Conservation (phyloP, 2,329 filamentous ascomycete genomes). For the Fusarium armeniacum region DNA sequence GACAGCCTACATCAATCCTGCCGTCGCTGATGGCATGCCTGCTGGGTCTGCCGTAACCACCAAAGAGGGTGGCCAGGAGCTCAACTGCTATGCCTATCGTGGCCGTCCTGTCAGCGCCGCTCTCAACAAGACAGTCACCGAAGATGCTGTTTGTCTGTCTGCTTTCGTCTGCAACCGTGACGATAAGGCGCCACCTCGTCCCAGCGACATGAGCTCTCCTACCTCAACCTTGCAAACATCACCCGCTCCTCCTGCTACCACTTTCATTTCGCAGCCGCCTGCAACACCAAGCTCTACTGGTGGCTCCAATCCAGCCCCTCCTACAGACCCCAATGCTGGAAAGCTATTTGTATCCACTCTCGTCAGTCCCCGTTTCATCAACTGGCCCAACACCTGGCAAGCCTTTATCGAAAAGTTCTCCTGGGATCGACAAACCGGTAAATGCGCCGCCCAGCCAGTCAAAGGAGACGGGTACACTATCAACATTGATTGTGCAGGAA, state of each 20-base stretch:
- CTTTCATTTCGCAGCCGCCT: constrained; percentile 52
- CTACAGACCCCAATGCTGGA: constrained; percentile 49
- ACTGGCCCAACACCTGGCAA: constrained; percentile 58
- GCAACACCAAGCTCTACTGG: constrained; percentile 45
- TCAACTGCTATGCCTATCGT: constrained; percentile 60
- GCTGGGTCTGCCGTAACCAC: constrained; percentile 59
- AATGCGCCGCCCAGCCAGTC: constrained; percentile 53
- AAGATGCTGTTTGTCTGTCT: constrained; percentile 57
- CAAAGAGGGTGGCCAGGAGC: constrained; percentile 56
- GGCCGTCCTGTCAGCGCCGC: constrained; percentile 57
- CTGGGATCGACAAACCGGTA: constrained; percentile 57
- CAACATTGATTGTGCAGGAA: constrained; percentile 55
- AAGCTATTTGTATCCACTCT: constrained; percentile 52
- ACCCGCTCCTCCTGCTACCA: constrained; percentile 53
- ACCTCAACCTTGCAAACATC: constrained; percentile 54
- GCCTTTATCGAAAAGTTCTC: constrained; percentile 58
- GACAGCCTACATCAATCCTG: constrained; percentile 60
- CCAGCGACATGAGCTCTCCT: constrained; percentile 55
- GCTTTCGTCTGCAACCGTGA: constrained; percentile 60
- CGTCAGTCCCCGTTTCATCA: constrained; percentile 58
- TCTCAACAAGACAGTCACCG: constrained; percentile 56
- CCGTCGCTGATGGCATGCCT: constrained; percentile 57
- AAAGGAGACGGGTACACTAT: constrained; percentile 56
- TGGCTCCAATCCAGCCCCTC: constrained; percentile 52
- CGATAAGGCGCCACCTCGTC: constrained; percentile 52